phyloP scores from a whole-genome alignment of 108 stramenopile genomes.

The Asterionellopsis glacialis region DNA sequence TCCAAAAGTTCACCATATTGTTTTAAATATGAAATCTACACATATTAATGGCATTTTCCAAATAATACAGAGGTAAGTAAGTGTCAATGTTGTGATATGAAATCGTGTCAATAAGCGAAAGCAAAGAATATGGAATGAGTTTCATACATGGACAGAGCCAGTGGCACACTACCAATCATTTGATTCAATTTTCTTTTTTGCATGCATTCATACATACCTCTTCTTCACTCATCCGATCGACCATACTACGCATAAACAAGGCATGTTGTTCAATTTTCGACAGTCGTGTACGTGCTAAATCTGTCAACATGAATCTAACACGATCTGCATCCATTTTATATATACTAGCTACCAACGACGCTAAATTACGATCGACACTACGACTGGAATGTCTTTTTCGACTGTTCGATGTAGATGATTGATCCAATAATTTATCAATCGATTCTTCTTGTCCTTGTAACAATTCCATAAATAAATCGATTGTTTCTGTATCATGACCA shows the following conservation, averaged over 20 bases:
- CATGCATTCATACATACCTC: conserved; percentile 23
- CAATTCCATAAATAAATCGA: conserved; percentile 31
- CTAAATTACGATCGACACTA: conserved; percentile 29
- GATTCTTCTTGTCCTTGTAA: conserved; percentile 55
- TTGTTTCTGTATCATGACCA: conserved; percentile 44
- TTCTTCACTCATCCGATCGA: conserved; percentile 67
- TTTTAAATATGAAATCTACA: conserved; percentile 25
- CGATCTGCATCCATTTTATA: conserved; percentile 67
- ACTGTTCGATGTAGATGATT: background rate
- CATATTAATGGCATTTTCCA: background rate
- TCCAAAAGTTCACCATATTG: conserved; percentile 60
- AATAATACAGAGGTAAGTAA: background rate
- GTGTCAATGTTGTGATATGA: conserved; percentile 14
- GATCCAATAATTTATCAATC: conserved; percentile 36
- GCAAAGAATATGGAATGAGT: conserved; percentile 3
- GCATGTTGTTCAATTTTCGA: conserved; percentile 74
- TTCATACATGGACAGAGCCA: background rate
- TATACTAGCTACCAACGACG: conserved; percentile 50
- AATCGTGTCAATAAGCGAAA: conserved; percentile 2
- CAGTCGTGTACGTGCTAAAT: conserved; percentile 59
- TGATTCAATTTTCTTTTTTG: background rate
- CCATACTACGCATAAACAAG: conserved; percentile 47
- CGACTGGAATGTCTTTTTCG: background rate
- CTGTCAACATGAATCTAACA: conserved; percentile 58
- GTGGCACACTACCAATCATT: background rate